These are phyloP conservation scores for Boletellus emodensis DNA, from an alignment of 768 basidiomycete genomes.

Conservation along the genomic window DNA sequence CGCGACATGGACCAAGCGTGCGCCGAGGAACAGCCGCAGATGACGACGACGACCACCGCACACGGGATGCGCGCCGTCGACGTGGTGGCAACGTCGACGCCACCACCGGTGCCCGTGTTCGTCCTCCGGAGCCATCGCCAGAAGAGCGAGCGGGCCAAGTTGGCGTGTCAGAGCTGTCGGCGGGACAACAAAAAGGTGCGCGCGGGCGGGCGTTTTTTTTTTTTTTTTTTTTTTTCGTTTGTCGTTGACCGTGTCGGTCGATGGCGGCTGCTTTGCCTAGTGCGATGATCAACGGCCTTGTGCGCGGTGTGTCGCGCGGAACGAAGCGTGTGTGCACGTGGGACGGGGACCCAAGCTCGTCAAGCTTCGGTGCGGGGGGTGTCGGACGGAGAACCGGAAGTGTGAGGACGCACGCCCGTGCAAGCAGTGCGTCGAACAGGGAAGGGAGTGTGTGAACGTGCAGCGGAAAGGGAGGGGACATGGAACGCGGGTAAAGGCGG, in stretches of 20 bases:
- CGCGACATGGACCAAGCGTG: constrained; percentile 40
- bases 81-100: too few relatives aligned
- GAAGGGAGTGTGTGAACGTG: constrained; percentile 45
- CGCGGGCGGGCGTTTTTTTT: not conserved
- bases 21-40: constrained; percentile 44
- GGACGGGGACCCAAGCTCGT: constrained; percentile 54
- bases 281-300: constrained; percentile 65
- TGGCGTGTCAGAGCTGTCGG: constrained; percentile 58
- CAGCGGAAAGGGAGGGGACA: constrained; percentile 53
- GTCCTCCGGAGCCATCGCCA: constrained; percentile 26
- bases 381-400: constrained; percentile 50
- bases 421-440: constrained; percentile 44
- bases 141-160: constrained; percentile 49
- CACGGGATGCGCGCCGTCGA: too few relatives aligned
- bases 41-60: not conserved
- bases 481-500: constrained; percentile 59
- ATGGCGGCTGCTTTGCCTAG: constrained; percentile 27
- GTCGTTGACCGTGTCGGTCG: not conserved
- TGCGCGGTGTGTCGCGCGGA: constrained; percentile 51
- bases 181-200: constrained; percentile 64
- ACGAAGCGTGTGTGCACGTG: constrained; percentile 54
- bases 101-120: constrained; percentile 9
- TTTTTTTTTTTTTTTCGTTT: too few relatives aligned
- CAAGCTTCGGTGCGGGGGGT: constrained; percentile 57
- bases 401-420: constrained; percentile 62